phyloP scores from a whole-genome alignment of 1,284 basidiomycete genomes.

The Papiliotrema laurentii region DNA sequence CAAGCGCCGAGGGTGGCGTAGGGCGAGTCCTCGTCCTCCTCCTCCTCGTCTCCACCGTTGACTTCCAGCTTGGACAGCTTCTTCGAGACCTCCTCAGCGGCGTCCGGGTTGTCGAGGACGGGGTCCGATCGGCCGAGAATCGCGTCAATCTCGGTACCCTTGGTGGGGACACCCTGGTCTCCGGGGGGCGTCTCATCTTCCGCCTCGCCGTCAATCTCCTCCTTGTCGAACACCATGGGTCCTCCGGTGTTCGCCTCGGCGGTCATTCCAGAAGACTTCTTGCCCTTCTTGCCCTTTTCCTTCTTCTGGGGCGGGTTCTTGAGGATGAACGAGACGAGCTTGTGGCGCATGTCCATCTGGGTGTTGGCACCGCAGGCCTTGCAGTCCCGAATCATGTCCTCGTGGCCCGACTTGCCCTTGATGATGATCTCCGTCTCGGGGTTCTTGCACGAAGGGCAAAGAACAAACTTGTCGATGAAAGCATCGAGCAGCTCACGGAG shows the following conservation, averaged over 20 bases:
- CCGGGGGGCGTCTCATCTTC: slow-evolving; percentile 25
- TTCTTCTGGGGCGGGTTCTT: slow-evolving; percentile 87
- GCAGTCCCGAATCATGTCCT: slow-evolving; percentile 91
- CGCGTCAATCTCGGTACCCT: slow-evolving; percentile 40
- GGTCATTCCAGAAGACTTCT: slow-evolving; percentile 43
- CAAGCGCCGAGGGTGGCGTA: slow-evolving; percentile 80
- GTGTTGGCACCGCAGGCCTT: slow-evolving; percentile 96
- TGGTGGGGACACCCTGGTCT: slow-evolving; percentile 31
- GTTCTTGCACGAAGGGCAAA: slow-evolving; percentile 98
- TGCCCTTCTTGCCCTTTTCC: slow-evolving; percentile 65
- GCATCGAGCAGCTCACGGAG: slow-evolving; percentile 92
- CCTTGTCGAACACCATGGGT: slow-evolving; percentile 42
- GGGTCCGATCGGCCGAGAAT: slow-evolving; percentile 35
- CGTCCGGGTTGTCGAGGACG: slow-evolving; percentile 33
- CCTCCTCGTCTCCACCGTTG: slow-evolving; percentile 77
- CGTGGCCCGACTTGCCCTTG: slow-evolving; percentile 61
- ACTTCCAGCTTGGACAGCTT: slow-evolving; percentile 75
- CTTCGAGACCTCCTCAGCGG: slow-evolving; percentile 71
- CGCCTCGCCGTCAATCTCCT: slow-evolving; percentile 23
- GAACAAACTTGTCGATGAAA: slow-evolving; percentile 98
- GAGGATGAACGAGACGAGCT: slow-evolving; percentile 91
- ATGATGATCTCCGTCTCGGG: slow-evolving; percentile 96
- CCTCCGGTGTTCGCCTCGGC: slow-evolving; percentile 43
- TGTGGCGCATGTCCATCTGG: slow-evolving; percentile 93
- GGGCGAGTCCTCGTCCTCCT: slow-evolving; percentile 80